Evolutionary conservation across 768 basidiomycete genomes (phyloP).

Genomic region (Leccinum imitatum): DNA sequence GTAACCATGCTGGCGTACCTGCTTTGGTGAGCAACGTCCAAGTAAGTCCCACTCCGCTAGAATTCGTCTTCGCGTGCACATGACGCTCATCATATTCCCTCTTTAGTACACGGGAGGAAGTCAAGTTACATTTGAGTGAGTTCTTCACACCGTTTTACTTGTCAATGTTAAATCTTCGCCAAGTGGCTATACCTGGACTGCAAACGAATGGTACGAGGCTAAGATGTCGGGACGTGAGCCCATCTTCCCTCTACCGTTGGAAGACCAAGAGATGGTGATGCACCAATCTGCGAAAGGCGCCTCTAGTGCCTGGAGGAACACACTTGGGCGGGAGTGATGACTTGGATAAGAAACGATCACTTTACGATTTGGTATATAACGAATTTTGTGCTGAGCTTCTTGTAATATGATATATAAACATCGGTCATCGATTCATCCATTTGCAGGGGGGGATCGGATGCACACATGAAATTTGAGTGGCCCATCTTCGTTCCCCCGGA

Average conservation of each 20-base stretch:
- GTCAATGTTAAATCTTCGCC: background rate
- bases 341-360: background rate
- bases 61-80: background rate
- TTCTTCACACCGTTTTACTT: background rate
- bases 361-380: background rate
- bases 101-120: slow-evolving; percentile 42
- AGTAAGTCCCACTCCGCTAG: slow-evolving; percentile 29
- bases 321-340: slow-evolving; percentile 6
- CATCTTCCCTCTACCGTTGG: background rate
- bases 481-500: background rate
- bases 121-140: slow-evolving; percentile 43
- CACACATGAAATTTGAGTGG: too few relatives aligned
- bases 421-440: too few relatives aligned
- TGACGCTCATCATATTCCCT: background rate
- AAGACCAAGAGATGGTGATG: background rate
- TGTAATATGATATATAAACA: background rate
- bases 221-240: slow-evolving; percentile 34
- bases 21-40: slow-evolving; percentile 40
- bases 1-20: slow-evolving; percentile 41
- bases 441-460: too few relatives aligned
- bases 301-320: slow-evolving; percentile 36
- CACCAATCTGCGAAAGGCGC: slow-evolving; percentile 33
- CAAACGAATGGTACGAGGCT: slow-evolving; percentile 45
- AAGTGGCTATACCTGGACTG: slow-evolving; percentile 51
- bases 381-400: background rate